These are phyloP conservation scores for Escallonia herrerae DNA, from an alignment of 129 eudicot species.

Conservation along the genomic window DNA sequence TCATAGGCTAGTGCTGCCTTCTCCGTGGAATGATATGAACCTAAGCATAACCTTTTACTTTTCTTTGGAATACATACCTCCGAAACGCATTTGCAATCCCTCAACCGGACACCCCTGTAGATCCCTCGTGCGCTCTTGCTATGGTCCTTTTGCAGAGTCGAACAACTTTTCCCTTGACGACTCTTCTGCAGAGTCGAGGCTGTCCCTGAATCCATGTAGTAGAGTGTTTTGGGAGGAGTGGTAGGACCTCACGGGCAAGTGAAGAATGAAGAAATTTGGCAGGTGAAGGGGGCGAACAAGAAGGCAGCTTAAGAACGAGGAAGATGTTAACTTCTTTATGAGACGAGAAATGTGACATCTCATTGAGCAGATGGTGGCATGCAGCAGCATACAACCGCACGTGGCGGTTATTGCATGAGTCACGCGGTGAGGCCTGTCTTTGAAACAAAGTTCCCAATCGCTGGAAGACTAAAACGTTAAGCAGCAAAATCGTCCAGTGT, in stretches of 20 bases:
- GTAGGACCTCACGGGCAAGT: neutral
- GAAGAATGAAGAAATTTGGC: neutral
- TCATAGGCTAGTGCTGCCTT: neutral
- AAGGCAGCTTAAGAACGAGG: neutral
- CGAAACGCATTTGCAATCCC: neutral
- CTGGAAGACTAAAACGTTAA: neutral
- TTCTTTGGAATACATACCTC: neutral
- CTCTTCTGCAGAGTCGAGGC: neutral
- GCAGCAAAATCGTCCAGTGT: too few species aligned
- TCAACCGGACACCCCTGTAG: slow-evolving; percentile 2
- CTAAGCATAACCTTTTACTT: neutral
- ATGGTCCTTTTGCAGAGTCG: neutral
- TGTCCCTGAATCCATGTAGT: neutral
- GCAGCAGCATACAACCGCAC: too few species aligned
- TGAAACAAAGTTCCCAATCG: neutral
- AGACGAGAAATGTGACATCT: slow-evolving; percentile 1
- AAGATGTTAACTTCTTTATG: neutral
- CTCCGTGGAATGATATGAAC: neutral
- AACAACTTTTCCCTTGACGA: too few species aligned
- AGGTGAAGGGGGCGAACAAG: neutral
- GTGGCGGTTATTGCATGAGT: neutral
- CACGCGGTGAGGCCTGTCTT: neutral
- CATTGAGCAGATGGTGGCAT: neutral
- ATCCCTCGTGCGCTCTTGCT: neutral
- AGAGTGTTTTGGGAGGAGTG: neutral